Evolutionary conservation across 2,329 filamentous ascomycete species (phyloP).

Genomic region (Ophiostoma himal-ulmi): DNA sequence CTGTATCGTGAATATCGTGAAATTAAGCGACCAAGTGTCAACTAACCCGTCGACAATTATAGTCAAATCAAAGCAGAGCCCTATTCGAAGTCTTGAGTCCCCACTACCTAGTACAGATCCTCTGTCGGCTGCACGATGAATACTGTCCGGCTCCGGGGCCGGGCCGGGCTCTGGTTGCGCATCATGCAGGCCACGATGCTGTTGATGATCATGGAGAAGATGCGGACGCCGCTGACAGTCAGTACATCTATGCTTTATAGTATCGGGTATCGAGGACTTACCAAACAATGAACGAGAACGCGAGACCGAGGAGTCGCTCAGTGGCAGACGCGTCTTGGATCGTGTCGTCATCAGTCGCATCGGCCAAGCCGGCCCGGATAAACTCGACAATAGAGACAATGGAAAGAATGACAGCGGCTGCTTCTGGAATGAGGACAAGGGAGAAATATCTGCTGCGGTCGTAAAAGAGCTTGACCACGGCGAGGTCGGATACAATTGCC

Average conservation of each 20-base stretch:
- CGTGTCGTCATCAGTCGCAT: background rate
- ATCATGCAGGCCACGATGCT: constrained; percentile 10
- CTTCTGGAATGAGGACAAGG: background rate
- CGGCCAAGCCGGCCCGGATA: background rate
- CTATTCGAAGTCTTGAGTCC: too few species aligned
- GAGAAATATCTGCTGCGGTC: background rate
- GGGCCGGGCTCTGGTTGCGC: background rate
- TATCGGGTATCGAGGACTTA: background rate
- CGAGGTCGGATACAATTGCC: background rate
- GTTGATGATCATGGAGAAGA: constrained; percentile 2
- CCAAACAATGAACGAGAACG: constrained; percentile 3
- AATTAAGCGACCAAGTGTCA: background rate
- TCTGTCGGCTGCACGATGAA: background rate
- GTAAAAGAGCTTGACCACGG: background rate
- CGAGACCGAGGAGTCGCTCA: background rate
- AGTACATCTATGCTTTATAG: background rate
- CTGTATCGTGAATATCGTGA: too few species aligned
- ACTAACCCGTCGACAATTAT: too few species aligned
- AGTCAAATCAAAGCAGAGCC: too few species aligned
- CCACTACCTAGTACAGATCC: background rate
- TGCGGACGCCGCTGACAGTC: background rate
- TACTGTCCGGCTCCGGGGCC: background rate
- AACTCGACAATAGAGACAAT: background rate
- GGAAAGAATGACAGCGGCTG: background rate
- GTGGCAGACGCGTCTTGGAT: background rate